phyloP scores from a whole-genome alignment of 2,329 filamentous ascomycete species.

The Capronia coronata region DNA sequence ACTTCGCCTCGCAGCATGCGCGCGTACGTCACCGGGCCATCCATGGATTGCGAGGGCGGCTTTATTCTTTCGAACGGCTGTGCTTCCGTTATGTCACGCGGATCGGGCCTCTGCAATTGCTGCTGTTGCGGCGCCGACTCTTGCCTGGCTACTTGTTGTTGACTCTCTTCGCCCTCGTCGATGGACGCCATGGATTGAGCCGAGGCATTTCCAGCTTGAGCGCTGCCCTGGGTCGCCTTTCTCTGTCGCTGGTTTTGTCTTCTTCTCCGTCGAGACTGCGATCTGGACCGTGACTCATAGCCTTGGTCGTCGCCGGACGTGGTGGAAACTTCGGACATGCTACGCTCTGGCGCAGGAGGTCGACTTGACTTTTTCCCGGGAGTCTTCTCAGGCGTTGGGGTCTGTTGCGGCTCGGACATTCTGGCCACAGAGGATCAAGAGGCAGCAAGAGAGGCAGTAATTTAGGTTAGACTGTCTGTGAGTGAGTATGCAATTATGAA shows the following conservation, averaged over 20 bases:
- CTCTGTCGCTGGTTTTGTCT: slow-evolving; percentile 28
- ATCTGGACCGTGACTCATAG: slow-evolving; percentile 29
- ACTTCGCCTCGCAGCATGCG: slow-evolving; percentile 51
- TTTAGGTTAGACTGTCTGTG: too few species aligned
- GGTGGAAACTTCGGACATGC: slow-evolving; percentile 23
- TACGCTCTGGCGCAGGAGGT: slow-evolving; percentile 18
- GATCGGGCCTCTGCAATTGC: slow-evolving; percentile 24
- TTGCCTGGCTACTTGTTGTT: slow-evolving; percentile 17
- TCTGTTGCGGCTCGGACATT: slow-evolving; percentile 26
- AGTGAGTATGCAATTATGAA: not conserved
- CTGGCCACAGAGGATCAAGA: slow-evolving; percentile 6
- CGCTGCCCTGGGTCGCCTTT: slow-evolving; percentile 16
- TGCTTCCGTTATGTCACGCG: slow-evolving; percentile 46
- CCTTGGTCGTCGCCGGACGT: slow-evolving; percentile 24
- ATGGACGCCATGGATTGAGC: slow-evolving; percentile 27
- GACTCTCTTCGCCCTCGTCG: slow-evolving; percentile 23
- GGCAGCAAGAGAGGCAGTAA: too few species aligned
- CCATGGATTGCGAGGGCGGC: slow-evolving; percentile 51
- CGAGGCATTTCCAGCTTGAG: slow-evolving; percentile 23
- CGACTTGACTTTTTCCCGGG: slow-evolving; percentile 22
- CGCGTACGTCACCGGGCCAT: slow-evolving; percentile 50
- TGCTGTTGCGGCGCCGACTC: slow-evolving; percentile 17
- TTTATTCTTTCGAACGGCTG: slow-evolving; percentile 51
- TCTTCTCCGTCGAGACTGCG: slow-evolving; percentile 27
- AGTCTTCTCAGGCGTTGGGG: slow-evolving; percentile 23